Conservation (phyloP, 2,329 filamentous ascomycete species). For the Botrytis deweyae region DNA sequence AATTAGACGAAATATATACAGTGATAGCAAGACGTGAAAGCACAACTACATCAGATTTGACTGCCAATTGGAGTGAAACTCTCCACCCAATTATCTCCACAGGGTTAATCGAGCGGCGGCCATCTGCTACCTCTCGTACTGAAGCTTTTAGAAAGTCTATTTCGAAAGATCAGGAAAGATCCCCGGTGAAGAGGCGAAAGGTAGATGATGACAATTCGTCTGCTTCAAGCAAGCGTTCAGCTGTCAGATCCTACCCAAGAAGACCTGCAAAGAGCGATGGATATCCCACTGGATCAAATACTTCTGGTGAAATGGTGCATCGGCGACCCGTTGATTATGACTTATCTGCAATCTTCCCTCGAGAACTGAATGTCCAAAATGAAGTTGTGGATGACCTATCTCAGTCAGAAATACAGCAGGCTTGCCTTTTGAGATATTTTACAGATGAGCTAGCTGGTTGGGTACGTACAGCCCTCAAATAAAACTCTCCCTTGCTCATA, state of each 20-base stretch:
- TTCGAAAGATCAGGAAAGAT: constrained; percentile 4
- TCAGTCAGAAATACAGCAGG: constrained; percentile 28
- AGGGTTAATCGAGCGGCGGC: not conserved
- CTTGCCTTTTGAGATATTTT: constrained; percentile 34
- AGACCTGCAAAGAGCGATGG: constrained; percentile 7
- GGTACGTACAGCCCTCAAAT: constrained; percentile 24
- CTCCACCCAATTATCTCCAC: not conserved
- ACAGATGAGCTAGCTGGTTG: constrained; percentile 33
- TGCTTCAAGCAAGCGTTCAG: constrained; percentile 7
- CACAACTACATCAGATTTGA: not conserved
- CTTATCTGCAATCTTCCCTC: not conserved
- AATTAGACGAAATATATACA: constrained; percentile 29
- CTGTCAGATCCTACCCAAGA: constrained; percentile 15
- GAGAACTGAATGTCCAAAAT: not conserved
- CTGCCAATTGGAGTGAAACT: not conserved
- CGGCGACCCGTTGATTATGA: not conserved
- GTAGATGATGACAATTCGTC: constrained; percentile 18
- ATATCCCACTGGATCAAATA: not conserved
- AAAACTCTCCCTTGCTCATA: not conserved
- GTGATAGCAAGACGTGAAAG: constrained; percentile 13
- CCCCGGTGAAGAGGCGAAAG: constrained; percentile 20
- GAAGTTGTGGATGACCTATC: constrained; percentile 3
- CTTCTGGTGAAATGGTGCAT: not conserved
- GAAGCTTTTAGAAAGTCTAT: not conserved
- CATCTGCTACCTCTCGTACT: not conserved